phyloP scores from a whole-genome alignment of 768 basidiomycete species.

The Panus rudis region DNA sequence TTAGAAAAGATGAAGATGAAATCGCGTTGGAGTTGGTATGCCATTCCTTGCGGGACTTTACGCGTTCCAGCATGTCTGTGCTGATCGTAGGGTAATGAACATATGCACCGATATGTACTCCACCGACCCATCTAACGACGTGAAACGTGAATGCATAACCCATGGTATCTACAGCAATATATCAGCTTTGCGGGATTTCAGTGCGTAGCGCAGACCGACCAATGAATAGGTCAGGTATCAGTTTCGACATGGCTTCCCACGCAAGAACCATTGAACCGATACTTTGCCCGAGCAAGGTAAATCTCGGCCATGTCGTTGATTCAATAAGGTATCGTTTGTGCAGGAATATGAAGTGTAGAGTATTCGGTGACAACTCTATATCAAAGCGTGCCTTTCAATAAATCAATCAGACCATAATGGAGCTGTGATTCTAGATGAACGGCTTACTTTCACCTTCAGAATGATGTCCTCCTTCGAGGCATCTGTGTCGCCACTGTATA shows the following conservation, averaged over 20 bases:
- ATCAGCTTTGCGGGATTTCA: neutral
- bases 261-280: slow-evolving; percentile 79
- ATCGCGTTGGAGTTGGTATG: slow-evolving; percentile 58
- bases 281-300: slow-evolving; percentile 90
- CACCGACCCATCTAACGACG: slow-evolving; percentile 54
- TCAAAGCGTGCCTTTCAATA: slow-evolving; percentile 64
- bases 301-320: slow-evolving; percentile 77
- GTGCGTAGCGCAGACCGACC: slow-evolving; percentile 42
- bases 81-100: slow-evolving; percentile 97
- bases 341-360: slow-evolving; percentile 80
- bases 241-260: slow-evolving; percentile 70
- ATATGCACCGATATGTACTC: slow-evolving; percentile 80
- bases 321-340: slow-evolving; percentile 64
- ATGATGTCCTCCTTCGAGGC: slow-evolving; percentile 78
- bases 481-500: slow-evolving; percentile 87
- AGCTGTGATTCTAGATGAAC: neutral
- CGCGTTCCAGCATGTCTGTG: slow-evolving; percentile 85
- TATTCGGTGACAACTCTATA: slow-evolving; percentile 57
- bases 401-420: neutral
- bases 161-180: slow-evolving; percentile 73
- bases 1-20: slow-evolving; percentile 48
- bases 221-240: slow-evolving; percentile 88
- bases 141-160: slow-evolving; percentile 95
- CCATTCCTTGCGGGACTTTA: slow-evolving; percentile 47
- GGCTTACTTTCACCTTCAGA: slow-evolving; percentile 64